Conservation (phyloP, 1,284 basidiomycete genomes). For the Pascua guehoae region DNA sequence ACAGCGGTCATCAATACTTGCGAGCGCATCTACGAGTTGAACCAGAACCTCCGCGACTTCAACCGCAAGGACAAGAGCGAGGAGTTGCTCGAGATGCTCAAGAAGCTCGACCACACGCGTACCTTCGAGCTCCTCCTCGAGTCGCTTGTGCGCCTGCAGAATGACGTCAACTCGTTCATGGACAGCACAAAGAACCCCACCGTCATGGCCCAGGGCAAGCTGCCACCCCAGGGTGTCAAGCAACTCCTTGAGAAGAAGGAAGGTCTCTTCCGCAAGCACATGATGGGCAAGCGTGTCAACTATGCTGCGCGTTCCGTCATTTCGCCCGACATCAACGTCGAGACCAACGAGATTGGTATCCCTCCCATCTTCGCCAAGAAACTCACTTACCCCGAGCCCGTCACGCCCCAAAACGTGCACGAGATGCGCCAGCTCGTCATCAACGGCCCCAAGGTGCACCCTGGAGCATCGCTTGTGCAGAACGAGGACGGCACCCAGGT, state of each 20-base stretch:
- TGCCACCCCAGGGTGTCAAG: constrained; percentile 94
- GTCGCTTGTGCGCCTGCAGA: constrained; percentile 80
- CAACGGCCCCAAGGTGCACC: constrained; percentile 82
- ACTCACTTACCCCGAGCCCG: constrained; percentile 95
- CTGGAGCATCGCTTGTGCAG: constrained; percentile 91
- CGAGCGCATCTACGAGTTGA: constrained; percentile 75
- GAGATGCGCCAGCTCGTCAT: constrained; percentile 88
- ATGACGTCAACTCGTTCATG: constrained; percentile 95
- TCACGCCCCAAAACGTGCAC: constrained; percentile 86
- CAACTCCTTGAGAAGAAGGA: constrained; percentile 99
- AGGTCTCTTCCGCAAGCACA: constrained; percentile 95
- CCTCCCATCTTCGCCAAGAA: constrained; percentile 97
- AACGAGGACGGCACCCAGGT: constrained; percentile 88
- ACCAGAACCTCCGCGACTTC: constrained; percentile 47
- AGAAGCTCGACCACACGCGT: constrained; percentile 45
- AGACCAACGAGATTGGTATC: constrained; percentile 97
- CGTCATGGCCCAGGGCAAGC: constrained; percentile 76
- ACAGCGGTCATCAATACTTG: constrained; percentile 77
- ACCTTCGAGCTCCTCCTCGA: constrained; percentile 73
- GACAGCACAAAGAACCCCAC: constrained; percentile 95
- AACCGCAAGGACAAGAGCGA: constrained; percentile 12
- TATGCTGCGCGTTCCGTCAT: constrained; percentile 99
- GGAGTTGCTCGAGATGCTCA: constrained; percentile 12
- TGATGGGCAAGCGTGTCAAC: constrained; percentile 99
- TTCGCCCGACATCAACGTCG: constrained; percentile 98